Evolutionary conservation across 805 yeast genomes (phyloP), one percentile per base, ranked within the genome.

Genomic region (Teunomyces atbi): DNA sequence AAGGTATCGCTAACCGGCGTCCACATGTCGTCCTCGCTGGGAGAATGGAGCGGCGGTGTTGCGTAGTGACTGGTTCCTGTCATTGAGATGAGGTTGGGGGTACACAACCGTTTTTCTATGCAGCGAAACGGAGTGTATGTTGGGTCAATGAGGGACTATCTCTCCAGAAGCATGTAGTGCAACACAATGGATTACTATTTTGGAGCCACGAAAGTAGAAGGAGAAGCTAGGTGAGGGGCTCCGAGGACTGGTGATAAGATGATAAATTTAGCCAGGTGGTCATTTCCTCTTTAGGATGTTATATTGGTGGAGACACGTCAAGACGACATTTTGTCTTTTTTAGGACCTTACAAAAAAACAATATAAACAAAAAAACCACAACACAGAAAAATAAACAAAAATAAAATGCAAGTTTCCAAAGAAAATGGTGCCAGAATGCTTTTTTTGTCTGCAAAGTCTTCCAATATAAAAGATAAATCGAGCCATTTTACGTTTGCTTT

Each of bases 51-150:
- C 7, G 59, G 60, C 12, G 57, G 57, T 5, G 60, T 56, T 8
- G 45, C 49, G 41, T 52, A 55, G 37, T 52, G 46, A 37, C 60
- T 56, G 16, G 44, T 51, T 23, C 58, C 55, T 42, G 57, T 47
- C 19, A 34, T 29, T 34, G 37, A 34, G 37, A 34, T 34, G 37
- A 34, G 37, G 3, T 30, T n/a, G n/a, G n/a, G n/a, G 33, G 33
- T 30, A 4, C 33, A 30, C 33, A 30, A 30, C 33, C 33, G 26
- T 30, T 13, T 30, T 30, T 30, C 10, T 29, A n/a, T 30, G 18
- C 16, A 30, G 33, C 33, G 21, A 6, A 34, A 20, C 23, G 21
- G 13, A 15, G 4, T n/a, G 16, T 13, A 5, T 13, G 15, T 11
- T 13, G 33, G 26, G 16, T 30, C 15, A 13, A 8, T 30, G n/a